Conservation (phyloP, 176 grass and related monocot species). For the Carex pumila region DNA sequence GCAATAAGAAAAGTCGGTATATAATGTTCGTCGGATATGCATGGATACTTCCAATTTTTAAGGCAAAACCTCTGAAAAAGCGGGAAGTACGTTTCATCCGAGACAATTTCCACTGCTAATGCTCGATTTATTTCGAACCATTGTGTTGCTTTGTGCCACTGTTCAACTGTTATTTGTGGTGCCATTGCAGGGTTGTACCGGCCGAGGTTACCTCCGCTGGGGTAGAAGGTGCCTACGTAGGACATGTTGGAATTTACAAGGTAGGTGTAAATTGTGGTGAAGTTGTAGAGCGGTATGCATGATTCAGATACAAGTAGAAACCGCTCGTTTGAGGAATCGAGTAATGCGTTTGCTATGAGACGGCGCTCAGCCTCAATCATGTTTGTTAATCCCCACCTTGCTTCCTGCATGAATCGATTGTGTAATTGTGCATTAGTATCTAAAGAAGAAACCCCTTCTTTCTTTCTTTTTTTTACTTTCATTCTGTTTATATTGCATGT, state of each 20-base stretch:
- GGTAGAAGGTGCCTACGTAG: slow-evolving; percentile 9
- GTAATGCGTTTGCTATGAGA: slow-evolving; percentile 29
- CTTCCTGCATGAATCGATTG: slow-evolving; percentile 8
- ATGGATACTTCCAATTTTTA: neutral
- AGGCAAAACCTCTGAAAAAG: slow-evolving; percentile 27
- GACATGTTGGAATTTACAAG: slow-evolving; percentile 24
- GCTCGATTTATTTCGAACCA: slow-evolving; percentile 24
- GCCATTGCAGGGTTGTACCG: slow-evolving; percentile 31
- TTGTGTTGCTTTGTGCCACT: slow-evolving; percentile 20
- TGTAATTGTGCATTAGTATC: neutral
- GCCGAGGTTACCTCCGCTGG: neutral
- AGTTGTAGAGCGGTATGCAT: slow-evolving; percentile 38
- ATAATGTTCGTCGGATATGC: slow-evolving; percentile 39
- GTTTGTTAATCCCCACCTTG: slow-evolving; percentile 23
- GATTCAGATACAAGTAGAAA: slow-evolving; percentile 40
- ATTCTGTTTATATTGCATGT: neutral
- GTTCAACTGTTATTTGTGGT: slow-evolving; percentile 30
- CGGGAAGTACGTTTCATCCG: slow-evolving; percentile 21
- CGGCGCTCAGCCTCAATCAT: slow-evolving; percentile 35
- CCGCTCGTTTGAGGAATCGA: slow-evolving; percentile 32
- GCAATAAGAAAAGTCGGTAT: slow-evolving; percentile 21
- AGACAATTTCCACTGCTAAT: slow-evolving; percentile 19
- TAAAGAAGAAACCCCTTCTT: no score
- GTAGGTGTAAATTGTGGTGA: slow-evolving; percentile 33
- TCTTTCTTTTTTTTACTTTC: neutral